Conservation (phyloP, 2,329 filamentous ascomycete genomes). For the Trichophyton mentagrophytes region DNA sequence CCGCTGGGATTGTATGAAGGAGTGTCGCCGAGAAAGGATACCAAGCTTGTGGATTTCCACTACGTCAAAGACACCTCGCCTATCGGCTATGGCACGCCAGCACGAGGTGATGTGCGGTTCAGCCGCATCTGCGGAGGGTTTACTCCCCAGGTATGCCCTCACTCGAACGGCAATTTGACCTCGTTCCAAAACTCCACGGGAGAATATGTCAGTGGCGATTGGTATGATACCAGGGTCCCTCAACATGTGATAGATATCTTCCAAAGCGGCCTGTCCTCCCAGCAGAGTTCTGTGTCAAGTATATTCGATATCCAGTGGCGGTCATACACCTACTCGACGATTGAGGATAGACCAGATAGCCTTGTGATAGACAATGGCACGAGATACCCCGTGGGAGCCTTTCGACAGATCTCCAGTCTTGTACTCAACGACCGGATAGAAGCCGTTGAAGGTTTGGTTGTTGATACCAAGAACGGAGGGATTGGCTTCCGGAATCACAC, state of each 20-base stretch:
- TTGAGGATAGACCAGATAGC: not conserved
- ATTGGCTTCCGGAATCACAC: conserved; percentile 38
- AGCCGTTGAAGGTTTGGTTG: conserved; percentile 34
- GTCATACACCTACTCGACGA: too few species aligned
- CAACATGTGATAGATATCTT: conserved; percentile 19
- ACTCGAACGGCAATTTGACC: conserved; percentile 8
- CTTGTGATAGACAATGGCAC: conserved; percentile 19
- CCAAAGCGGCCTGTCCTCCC: conserved; percentile 23
- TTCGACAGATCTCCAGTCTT: conserved; percentile 20
- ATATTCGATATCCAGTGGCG: conserved; percentile 33
- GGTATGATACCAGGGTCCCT: conserved; percentile 17
- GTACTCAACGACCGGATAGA: conserved; percentile 23
- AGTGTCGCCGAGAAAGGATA: conserved; percentile 16
- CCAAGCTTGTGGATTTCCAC: conserved; percentile 20
- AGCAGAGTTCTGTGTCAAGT: conserved; percentile 25
- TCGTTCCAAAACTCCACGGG: conserved; percentile 10
- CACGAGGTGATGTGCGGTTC: conserved; percentile 22
- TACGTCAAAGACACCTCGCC: conserved; percentile 25
- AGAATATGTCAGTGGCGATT: conserved; percentile 13
- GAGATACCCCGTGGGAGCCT: conserved; percentile 7
- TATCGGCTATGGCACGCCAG: conserved; percentile 12
- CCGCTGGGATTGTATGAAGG: conserved; percentile 35
- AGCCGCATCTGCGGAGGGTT: conserved; percentile 21
- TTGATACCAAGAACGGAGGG: conserved; percentile 31
- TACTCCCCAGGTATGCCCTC: conserved; percentile 16